Percentiles rank a stretch among this genome's conserved stretches.
Conservation (phyloP, 2,329 filamentous ascomycete species). For the Sporothrix luriei region DNA sequence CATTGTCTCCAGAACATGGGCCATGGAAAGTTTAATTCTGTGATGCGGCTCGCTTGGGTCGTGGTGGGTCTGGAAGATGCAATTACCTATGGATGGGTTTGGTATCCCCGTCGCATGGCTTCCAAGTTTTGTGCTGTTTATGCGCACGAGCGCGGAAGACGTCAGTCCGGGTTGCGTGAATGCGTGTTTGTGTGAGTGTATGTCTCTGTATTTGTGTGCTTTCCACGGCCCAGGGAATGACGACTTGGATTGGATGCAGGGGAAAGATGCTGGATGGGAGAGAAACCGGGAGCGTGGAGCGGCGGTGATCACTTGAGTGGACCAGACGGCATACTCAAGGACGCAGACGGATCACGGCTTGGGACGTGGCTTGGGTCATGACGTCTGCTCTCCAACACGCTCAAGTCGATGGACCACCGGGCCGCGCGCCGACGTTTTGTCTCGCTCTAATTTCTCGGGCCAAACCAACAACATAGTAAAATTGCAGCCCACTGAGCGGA, state of each 20-base stretch:
- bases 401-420: background rate
- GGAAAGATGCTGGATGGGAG: background rate
- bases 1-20: background rate
- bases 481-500: constrained; percentile 6
- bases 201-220: no score
- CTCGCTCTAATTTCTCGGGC: no score
- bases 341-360: background rate
- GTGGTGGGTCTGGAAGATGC: background rate
- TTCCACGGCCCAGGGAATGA: constrained; percentile 4
- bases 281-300: background rate
- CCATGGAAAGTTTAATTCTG: constrained; percentile 18
- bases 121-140: constrained; percentile 19
- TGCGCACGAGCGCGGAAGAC: constrained; percentile 14
- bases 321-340: background rate
- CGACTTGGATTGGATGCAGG: background rate
- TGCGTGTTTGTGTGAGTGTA: no score
- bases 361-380: background rate
- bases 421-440: background rate
- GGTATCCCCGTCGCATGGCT: background rate
- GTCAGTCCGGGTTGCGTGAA: background rate
- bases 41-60: constrained; percentile 11
- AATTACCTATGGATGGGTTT: background rate
- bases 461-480: no score
- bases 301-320: background rate
- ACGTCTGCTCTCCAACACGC: background rate